Percentiles rank a stretch among this genome's conserved stretches.
These are phyloP conservation scores for Colletotrichum godetiae DNA, from an alignment of 2,329 filamentous ascomycete genomes.

Conservation along the genomic window DNA sequence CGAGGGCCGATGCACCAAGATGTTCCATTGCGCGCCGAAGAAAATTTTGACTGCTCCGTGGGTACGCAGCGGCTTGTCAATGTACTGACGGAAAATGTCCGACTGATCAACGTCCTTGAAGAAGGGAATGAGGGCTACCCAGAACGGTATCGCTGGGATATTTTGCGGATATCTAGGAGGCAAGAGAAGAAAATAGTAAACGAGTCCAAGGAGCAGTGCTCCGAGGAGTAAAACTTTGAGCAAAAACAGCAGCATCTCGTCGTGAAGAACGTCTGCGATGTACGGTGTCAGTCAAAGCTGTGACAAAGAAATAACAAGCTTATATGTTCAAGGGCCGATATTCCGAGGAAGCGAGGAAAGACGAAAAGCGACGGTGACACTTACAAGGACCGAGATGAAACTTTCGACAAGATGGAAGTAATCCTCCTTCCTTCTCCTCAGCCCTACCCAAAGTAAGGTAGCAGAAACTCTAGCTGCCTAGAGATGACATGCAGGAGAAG, in stretches of 20 bases:
- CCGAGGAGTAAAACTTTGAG: conserved; percentile 19
- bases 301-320: background rate
- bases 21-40: conserved; percentile 60
- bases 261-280: background rate
- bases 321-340: background rate
- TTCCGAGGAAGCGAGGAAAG: background rate
- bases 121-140: conserved; percentile 54
- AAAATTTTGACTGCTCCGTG: conserved; percentile 60
- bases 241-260: conserved; percentile 22
- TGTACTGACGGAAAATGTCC: conserved; percentile 51
- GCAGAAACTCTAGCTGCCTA: background rate
- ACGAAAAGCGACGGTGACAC: background rate
- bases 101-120: conserved; percentile 55
- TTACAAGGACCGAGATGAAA: conserved; percentile 2
- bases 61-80: conserved; percentile 49
- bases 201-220: background rate
- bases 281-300: background rate
- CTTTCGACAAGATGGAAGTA: background rate
- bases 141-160: conserved; percentile 57
- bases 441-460: conserved; percentile 9
- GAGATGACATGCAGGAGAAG: background rate
- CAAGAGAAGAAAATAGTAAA: conserved; percentile 36
- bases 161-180: conserved; percentile 45
- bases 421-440: conserved; percentile 26
- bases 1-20: conserved; percentile 56